Conservation (phyloP, 2,329 filamentous ascomycete species). For the Colletotrichum echinochloae region DNA sequence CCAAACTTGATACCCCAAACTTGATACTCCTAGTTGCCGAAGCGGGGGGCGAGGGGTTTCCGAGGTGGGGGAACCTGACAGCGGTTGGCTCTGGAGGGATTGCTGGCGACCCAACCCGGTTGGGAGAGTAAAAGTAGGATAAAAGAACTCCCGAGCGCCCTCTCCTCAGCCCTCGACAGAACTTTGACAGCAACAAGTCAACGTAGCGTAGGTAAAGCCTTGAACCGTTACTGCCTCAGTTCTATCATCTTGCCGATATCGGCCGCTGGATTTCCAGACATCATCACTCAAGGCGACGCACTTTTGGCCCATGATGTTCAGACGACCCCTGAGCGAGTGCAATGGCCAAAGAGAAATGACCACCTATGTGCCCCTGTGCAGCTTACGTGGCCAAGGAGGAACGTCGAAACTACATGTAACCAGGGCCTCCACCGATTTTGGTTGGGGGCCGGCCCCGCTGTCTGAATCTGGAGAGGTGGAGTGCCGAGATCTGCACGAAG, state of each 20-base stretch:
- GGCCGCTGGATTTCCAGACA: not conserved
- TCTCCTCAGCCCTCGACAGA: not conserved
- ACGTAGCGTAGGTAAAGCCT: too few species aligned
- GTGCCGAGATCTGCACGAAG: slow-evolving; percentile 18
- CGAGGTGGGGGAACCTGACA: slow-evolving; percentile 12
- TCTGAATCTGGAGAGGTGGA: slow-evolving; percentile 1
- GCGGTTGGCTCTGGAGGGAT: slow-evolving; percentile 18
- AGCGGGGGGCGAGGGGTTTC: slow-evolving; percentile 38
- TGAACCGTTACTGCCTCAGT: not conserved
- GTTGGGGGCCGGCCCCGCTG: slow-evolving; percentile 23
- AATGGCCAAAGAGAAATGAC: not conserved
- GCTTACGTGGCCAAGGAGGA: not conserved
- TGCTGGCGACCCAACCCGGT: not conserved
- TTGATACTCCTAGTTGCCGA: slow-evolving; percentile 10
- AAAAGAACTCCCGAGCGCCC: not conserved
- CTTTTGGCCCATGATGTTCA: not conserved
- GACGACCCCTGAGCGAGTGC: not conserved
- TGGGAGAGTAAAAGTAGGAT: not conserved
- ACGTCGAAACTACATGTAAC: too few species aligned
- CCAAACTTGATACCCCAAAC: too few species aligned
- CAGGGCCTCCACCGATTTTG: not conserved
- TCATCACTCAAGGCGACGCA: not conserved
- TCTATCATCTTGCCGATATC: not conserved
- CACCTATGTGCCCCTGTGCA: not conserved
- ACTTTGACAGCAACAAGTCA: not conserved